These are phyloP conservation scores for Dictyostelium firmibasis DNA, from an alignment of 78 protist species.

Conservation along the genomic window DNA sequence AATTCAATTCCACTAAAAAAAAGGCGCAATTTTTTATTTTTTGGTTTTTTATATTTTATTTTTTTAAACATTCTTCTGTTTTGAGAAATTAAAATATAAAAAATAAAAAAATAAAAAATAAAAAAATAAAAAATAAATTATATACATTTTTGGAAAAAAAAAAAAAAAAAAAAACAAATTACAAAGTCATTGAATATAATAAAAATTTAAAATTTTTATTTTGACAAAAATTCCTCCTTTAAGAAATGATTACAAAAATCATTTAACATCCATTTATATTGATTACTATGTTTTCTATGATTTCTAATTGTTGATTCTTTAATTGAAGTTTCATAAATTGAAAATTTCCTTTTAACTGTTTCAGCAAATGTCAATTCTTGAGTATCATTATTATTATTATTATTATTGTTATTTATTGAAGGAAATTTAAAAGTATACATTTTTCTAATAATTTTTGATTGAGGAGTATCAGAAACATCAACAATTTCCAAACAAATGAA, in stretches of 20 bases:
- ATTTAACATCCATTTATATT: slow-evolving; percentile 67
- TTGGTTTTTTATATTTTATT: no score
- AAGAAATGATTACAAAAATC: slow-evolving; percentile 71
- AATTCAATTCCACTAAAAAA: background rate
- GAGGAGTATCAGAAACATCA: slow-evolving; percentile 58
- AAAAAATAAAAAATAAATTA: background rate
- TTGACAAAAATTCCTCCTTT: slow-evolving; percentile 12
- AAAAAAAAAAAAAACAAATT: background rate
- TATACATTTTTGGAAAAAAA: background rate
- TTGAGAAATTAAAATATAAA: no score
- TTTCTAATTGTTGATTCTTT: slow-evolving; percentile 43
- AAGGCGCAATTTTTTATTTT: background rate
- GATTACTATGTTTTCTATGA: slow-evolving; percentile 59
- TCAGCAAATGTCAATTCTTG: background rate
- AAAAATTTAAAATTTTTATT: background rate
- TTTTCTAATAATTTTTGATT: slow-evolving; percentile 31
- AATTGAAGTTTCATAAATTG: slow-evolving; percentile 70
- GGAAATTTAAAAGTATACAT: slow-evolving; percentile 55
- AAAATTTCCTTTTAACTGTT: background rate
- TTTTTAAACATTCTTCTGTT: no score
- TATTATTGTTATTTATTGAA: background rate
- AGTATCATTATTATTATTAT: background rate
- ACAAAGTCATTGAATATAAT: background rate
- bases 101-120: background rate
- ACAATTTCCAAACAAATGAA: slow-evolving; percentile 16